phyloP scores from a whole-genome alignment of 2,329 filamentous ascomycete genomes.

The Phialophora macrospora region DNA sequence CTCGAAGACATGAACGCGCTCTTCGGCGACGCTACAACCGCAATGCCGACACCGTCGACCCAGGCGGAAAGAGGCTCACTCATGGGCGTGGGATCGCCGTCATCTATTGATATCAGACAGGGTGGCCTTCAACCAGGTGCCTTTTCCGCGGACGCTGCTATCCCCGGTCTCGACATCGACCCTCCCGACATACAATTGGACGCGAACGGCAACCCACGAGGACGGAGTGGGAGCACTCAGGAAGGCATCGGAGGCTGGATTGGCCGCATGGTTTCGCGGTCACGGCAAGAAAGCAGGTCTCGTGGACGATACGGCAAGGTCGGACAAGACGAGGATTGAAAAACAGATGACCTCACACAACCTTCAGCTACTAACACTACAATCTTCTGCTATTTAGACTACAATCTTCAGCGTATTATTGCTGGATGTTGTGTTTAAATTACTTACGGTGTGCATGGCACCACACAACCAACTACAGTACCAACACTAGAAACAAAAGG shows the following conservation, averaged over 20 bases:
- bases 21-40: slow-evolving; percentile 90
- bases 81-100: slow-evolving; percentile 76
- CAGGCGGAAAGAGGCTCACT: slow-evolving; percentile 81
- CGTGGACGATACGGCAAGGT: slow-evolving; percentile 38
- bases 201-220: slow-evolving; percentile 56
- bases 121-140: slow-evolving; percentile 39
- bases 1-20: slow-evolving; percentile 95
- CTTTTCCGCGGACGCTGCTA: slow-evolving; percentile 67
- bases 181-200: slow-evolving; percentile 67
- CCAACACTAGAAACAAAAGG: too few relatives aligned
- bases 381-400: too few relatives aligned
- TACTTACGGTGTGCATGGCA: too few relatives aligned
- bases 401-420: too few relatives aligned
- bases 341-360: not conserved
- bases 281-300: slow-evolving; percentile 32
- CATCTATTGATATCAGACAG: slow-evolving; percentile 66
- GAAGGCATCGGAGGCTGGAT: slow-evolving; percentile 74
- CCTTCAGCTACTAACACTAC: not conserved
- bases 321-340: slow-evolving; percentile 38
- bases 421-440: too few relatives aligned
- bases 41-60: slow-evolving; percentile 77
- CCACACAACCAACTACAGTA: too few relatives aligned
- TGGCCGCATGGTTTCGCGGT: slow-evolving; percentile 61
- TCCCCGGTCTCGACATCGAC: slow-evolving; percentile 81
- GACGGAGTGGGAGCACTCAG: slow-evolving; percentile 42